phyloP scores from a whole-genome alignment of 192 early-diverging fungal species.

The Entophlyctis helioformis region DNA sequence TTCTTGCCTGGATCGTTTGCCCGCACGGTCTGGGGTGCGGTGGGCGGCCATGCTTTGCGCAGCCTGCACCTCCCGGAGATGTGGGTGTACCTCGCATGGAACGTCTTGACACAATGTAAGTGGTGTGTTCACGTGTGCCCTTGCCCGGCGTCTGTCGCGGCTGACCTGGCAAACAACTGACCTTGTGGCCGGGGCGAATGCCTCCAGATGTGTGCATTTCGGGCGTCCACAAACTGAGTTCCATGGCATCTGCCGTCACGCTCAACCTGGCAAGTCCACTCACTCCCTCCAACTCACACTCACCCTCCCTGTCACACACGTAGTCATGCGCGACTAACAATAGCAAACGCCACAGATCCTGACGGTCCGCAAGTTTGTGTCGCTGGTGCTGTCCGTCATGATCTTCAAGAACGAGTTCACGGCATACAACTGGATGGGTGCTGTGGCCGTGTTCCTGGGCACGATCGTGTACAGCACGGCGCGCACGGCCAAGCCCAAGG shows the following conservation, averaged over 20 bases:
- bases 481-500: too few relatives aligned
- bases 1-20: slow-evolving; percentile 1
- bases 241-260: slow-evolving; percentile 66
- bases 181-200: too few relatives aligned
- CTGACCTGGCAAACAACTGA: too few relatives aligned
- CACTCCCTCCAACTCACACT: too few relatives aligned
- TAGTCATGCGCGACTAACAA: too few relatives aligned
- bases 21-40: slow-evolving; percentile 4
- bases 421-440: slow-evolving; percentile 47
- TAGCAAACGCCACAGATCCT: slow-evolving; percentile 44
- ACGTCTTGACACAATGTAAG: slow-evolving; percentile 73
- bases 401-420: slow-evolving; percentile 71
- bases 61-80: slow-evolving; percentile 38
- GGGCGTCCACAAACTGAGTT: slow-evolving; percentile 70
- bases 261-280: slow-evolving; percentile 56
- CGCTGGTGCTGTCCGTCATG: slow-evolving; percentile 63
- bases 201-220: slow-evolving; percentile 76
- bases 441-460: slow-evolving; percentile 68
- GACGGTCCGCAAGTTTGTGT: slow-evolving; percentile 75
- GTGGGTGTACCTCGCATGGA: slow-evolving; percentile 60
- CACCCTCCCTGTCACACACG: too few relatives aligned
- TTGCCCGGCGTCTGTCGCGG: too few relatives aligned
- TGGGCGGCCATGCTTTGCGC: slow-evolving; percentile 16
- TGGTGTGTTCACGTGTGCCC: too few relatives aligned
- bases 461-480: slow-evolving; percentile 55